Evolutionary conservation across 805 yeast genomes (phyloP).

Genomic region (Hanseniaspora occidentalis): DNA sequence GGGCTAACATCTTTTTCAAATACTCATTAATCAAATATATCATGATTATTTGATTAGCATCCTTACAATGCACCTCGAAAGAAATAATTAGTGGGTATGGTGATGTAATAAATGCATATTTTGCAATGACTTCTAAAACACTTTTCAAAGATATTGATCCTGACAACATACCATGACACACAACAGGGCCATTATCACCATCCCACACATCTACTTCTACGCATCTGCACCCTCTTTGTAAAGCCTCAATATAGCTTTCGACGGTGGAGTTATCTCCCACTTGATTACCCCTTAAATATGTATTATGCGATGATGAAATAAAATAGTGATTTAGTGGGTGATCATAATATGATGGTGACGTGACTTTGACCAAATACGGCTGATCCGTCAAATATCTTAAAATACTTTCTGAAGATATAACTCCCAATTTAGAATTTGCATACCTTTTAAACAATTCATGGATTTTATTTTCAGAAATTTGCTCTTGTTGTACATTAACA

Average conservation of each 20-base stretch:
- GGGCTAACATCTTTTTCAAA: slow-evolving; percentile 46
- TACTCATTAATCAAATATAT: slow-evolving; percentile 38
- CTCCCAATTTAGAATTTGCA: slow-evolving; percentile 10
- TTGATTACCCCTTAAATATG: slow-evolving; percentile 81
- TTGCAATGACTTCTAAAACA: slow-evolving; percentile 61
- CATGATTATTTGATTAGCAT: slow-evolving; percentile 52
- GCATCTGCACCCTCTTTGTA: slow-evolving; percentile 89
- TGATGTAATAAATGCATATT: slow-evolving; percentile 80
- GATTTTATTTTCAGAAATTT: slow-evolving; percentile 18
- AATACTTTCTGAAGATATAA: slow-evolving; percentile 15
- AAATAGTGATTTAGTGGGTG: slow-evolving; percentile 75
- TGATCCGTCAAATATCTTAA: slow-evolving; percentile 22
- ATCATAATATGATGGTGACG: slow-evolving; percentile 27
- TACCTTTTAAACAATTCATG: slow-evolving; percentile 29
- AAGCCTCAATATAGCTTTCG: slow-evolving; percentile 75
- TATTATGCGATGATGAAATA: slow-evolving; percentile 90
- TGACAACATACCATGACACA: slow-evolving; percentile 86
- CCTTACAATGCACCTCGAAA: slow-evolving; percentile 69
- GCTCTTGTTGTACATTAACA: slow-evolving; percentile 35
- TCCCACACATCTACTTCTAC: slow-evolving; percentile 97
- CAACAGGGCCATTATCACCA: slow-evolving; percentile 67
- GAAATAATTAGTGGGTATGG: slow-evolving; percentile 81
- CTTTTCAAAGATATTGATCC: slow-evolving; percentile 54
- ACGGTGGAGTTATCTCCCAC: slow-evolving; percentile 77
- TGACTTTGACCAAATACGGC: slow-evolving; percentile 12